Percentiles rank a stretch among this genome's conserved stretches.
phyloP scores from a whole-genome alignment of 768 basidiomycete species.

The Termitomyces sp. region DNA sequence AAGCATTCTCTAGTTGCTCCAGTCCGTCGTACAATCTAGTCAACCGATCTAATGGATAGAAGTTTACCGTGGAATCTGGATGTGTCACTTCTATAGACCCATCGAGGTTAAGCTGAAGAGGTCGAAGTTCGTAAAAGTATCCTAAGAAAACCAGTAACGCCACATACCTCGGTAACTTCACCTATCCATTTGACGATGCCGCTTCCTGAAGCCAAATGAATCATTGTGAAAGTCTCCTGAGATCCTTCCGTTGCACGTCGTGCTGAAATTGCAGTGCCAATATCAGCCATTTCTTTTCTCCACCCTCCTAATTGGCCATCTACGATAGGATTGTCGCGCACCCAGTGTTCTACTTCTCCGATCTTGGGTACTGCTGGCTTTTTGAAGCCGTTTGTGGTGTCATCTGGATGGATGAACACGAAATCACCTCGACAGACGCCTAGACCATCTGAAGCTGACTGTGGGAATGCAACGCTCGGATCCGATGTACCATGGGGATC shows the following conservation, averaged over 20 bases:
- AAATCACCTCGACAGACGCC: slow-evolving; percentile 82
- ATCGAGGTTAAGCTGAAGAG: slow-evolving; percentile 58
- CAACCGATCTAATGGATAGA: slow-evolving; percentile 61
- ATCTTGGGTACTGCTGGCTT: slow-evolving; percentile 74
- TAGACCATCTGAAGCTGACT: slow-evolving; percentile 47
- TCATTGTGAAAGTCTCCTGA: slow-evolving; percentile 32
- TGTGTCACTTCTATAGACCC: slow-evolving; percentile 71
- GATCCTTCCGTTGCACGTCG: slow-evolving; percentile 32
- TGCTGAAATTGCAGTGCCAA: slow-evolving; percentile 53
- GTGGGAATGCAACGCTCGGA: slow-evolving; percentile 32
- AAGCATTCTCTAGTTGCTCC: slow-evolving; percentile 71
- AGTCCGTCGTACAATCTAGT: slow-evolving; percentile 77
- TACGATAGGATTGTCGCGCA: slow-evolving; percentile 51
- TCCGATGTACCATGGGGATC: slow-evolving; percentile 76
- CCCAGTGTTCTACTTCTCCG: slow-evolving; percentile 80
- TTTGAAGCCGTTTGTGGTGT: slow-evolving; percentile 66
- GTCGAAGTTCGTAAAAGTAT: not conserved
- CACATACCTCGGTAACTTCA: slow-evolving; percentile 69
- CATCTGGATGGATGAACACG: slow-evolving; percentile 71
- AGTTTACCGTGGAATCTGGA: slow-evolving; percentile 43
- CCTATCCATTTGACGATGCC: slow-evolving; percentile 71
- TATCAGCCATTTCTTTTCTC: slow-evolving; percentile 65
- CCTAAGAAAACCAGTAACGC: slow-evolving; percentile 3
- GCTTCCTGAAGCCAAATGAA: slow-evolving; percentile 33
- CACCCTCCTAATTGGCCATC: slow-evolving; percentile 58